These are phyloP conservation scores for Beverwykella pulmonaria DNA, from an alignment of 495 filamentous ascomycete species.

Conservation along the genomic window DNA sequence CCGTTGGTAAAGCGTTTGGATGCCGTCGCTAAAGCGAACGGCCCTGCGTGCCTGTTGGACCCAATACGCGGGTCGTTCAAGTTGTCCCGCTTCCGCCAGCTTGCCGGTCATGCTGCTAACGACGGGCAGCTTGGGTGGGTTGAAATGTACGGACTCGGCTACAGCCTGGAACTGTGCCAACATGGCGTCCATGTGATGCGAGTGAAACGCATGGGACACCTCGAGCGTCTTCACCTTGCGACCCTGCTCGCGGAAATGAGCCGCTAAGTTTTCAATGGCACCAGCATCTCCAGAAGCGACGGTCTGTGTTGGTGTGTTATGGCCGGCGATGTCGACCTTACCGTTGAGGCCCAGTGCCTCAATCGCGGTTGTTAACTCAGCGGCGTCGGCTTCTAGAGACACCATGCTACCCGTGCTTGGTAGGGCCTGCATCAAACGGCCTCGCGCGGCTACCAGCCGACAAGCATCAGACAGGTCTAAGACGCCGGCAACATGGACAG, in stretches of 20 bases:
- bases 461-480: slow-evolving; percentile 6
- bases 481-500: slow-evolving; percentile 12
- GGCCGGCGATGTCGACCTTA: slow-evolving; percentile 42
- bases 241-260: slow-evolving; percentile 34
- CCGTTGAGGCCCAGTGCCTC: slow-evolving; percentile 19
- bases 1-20: slow-evolving; percentile 31
- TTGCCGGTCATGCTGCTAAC: slow-evolving; percentile 42
- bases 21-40: slow-evolving; percentile 40
- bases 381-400: background rate
- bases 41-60: slow-evolving; percentile 37
- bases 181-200: slow-evolving; percentile 57
- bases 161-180: slow-evolving; percentile 37
- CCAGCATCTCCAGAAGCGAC: slow-evolving; percentile 42
- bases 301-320: slow-evolving; percentile 44
- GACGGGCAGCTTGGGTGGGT: slow-evolving; percentile 33
- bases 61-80: slow-evolving; percentile 43
- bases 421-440: slow-evolving; percentile 9
- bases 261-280: slow-evolving; percentile 44
- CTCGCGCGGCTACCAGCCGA: background rate
- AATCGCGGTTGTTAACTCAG: slow-evolving; percentile 2
- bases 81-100: slow-evolving; percentile 33
- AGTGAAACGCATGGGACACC: slow-evolving; percentile 59
- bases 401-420: slow-evolving; percentile 25
- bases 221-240: slow-evolving; percentile 47
- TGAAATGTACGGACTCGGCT: slow-evolving; percentile 36